phyloP scores from a whole-genome alignment of 441 rosid species.

The Brassica hybrid region DNA sequence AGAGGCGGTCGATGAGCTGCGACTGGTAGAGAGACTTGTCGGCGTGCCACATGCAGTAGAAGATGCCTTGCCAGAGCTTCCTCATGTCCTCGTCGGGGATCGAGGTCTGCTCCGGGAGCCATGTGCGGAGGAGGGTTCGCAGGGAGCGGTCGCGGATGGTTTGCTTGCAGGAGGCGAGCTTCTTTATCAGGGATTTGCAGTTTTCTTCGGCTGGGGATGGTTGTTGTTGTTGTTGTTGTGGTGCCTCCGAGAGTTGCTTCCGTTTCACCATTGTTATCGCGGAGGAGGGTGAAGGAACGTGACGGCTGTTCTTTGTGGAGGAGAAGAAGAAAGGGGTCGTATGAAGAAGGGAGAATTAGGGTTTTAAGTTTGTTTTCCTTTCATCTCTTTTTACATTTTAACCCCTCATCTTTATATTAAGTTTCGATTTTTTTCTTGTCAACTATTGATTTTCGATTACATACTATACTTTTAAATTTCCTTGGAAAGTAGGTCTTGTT shows the following conservation, averaged over 20 bases:
- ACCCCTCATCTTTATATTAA: conserved; percentile 23
- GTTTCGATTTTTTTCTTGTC: neutral
- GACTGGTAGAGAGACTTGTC: conserved; percentile 75
- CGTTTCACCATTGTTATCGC: conserved; percentile 40
- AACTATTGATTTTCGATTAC: neutral
- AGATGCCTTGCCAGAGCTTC: conserved; percentile 94
- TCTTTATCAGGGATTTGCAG: conserved; percentile 64
- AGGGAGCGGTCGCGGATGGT: conserved; percentile 69
- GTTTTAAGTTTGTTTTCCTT: conserved; percentile 30
- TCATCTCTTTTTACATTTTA: conserved; percentile 13
- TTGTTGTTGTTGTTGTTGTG: conserved; percentile 1
- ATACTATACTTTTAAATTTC: neutral
- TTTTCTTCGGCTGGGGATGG: conserved; percentile 30
- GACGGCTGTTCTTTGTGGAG: conserved; percentile 30
- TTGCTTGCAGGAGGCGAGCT: conserved; percentile 71
- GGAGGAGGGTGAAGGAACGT: neutral
- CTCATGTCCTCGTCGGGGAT: conserved; percentile 78
- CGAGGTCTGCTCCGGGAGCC: conserved; percentile 74
- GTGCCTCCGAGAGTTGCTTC: conserved; percentile 18
- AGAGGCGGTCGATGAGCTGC: conserved; percentile 67
- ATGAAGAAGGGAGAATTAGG: conserved; percentile 22
- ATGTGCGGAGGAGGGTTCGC: conserved; percentile 54
- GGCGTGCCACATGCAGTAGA: conserved; percentile 96
- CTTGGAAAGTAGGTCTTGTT: conserved; percentile 7
- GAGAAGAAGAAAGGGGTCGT: neutral